Evolutionary conservation across 176 grass and related monocot species (phyloP), one percentile per base, ranked within the genome.

Genomic region (Oryza coarctata): DNA sequence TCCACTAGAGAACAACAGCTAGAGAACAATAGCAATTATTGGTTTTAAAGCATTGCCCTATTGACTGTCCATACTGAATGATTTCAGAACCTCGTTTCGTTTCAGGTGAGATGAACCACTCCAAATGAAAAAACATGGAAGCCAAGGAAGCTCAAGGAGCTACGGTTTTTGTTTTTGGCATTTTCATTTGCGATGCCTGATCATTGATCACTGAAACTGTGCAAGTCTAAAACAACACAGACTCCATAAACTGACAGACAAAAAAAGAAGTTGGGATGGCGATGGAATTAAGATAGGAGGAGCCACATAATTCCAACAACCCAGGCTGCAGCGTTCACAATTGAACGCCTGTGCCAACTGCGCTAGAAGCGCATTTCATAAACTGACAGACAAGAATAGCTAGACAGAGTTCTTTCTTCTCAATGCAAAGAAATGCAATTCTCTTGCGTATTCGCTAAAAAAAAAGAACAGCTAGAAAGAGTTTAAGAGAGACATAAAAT

Each of bases 1-100:
- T 73, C 70, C 58, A 17, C 88, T 85, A 89, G 67, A 12, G 50
- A 89, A 81, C 87, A 89, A 55, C 22, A 28, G 71, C 71, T 82
- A 85, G 43, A 82, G 60, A 82, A 82, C 79, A 82, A 66, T 64
- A 20, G 29, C 58, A 82, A 86, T 89, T 82, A 89, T 86, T 89
- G 34, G 65, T 38, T 33, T 57, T 30, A 35, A 82, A 47, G 44
- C 43, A 77, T 73, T 67, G 11, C 66, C 34, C 65, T 44, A 82
- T 45, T 58, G 15, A 44, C 20, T 30, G 55, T 39, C 52, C 55
- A 55, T 7, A 72, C 40, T 82, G 27, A 77, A 86, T 38, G 73
- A 55, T 77, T 72, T 32, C 7, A 58, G 87, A 72, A 29, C 27
- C 22, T 82, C 44, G 72, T 71, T 27, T 82, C 44, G 57, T 71